A percentile compares a stretch with the other conserved stretches of the same genome.
Conservation (phyloP, 257 asterid species). For the Schizonepeta tenuifolia region DNA sequence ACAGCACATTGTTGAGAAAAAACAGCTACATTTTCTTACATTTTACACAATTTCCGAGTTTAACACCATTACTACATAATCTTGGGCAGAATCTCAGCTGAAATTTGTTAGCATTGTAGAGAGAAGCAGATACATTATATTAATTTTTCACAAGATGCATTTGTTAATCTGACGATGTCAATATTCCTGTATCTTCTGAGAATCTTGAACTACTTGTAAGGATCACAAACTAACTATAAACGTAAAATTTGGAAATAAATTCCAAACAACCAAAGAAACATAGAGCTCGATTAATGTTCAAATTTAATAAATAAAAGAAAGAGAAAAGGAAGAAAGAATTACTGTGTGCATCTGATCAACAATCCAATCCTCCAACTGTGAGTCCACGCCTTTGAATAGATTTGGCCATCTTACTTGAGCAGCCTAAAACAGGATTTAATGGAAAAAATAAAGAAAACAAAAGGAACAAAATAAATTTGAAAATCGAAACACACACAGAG, state of each 20-base stretch:
- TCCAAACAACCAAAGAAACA: background rate
- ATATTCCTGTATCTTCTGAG: background rate
- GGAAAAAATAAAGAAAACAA: background rate
- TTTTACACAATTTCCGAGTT: no score
- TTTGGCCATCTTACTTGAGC: constrained; percentile 95
- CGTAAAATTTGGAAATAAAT: background rate
- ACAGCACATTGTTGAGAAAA: background rate
- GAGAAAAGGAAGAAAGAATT: constrained; percentile 22
- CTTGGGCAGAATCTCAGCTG: no score
- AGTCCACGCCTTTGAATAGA: constrained; percentile 67
- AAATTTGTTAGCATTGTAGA: background rate
- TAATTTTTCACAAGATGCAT: background rate
- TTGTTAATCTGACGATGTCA: background rate
- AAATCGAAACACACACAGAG: background rate
- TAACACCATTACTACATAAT: no score
- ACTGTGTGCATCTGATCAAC: constrained; percentile 93
- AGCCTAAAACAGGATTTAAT: constrained; percentile 49
- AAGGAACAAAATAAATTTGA: background rate
- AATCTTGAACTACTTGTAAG: background rate
- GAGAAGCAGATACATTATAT: background rate
- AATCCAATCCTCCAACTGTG: constrained; percentile 83
- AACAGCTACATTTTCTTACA: background rate
- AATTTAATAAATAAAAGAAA: background rate
- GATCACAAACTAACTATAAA: background rate
- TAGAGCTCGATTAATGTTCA: background rate